phyloP scores from a whole-genome alignment of 306 rosid genomes.

The Prunus padus region DNA sequence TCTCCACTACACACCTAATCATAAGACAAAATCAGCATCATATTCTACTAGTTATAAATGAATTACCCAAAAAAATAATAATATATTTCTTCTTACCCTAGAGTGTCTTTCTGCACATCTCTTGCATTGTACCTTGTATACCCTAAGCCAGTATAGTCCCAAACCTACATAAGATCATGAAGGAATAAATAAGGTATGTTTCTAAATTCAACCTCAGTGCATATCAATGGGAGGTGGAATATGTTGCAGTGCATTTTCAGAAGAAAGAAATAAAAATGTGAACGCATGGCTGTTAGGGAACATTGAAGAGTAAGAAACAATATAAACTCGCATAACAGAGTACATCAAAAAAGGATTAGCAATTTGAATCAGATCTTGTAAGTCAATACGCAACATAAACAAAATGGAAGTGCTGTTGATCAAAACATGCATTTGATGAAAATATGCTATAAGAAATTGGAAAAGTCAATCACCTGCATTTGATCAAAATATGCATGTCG shows the following conservation, averaged over 20 bases:
- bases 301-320: background rate
- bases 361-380: background rate
- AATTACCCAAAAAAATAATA: constrained; percentile 1
- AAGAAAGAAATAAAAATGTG: background rate
- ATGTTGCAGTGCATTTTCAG: background rate
- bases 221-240: too few species aligned
- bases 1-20: constrained; percentile 87
- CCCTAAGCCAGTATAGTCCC: constrained; percentile 93
- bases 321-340: background rate
- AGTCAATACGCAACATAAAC: background rate
- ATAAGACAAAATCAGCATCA: constrained; percentile 27
- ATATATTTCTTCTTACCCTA: constrained; percentile 57
- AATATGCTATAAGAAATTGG: background rate
- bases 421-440: too few species aligned
- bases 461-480: constrained; percentile 65
- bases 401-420: background rate
- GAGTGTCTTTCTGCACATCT: constrained; percentile 75
- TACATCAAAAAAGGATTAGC: background rate
- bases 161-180: constrained; percentile 55
- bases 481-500: constrained; percentile 86
- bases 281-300: background rate
- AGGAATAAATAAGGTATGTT: constrained; percentile 9
- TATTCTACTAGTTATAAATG: constrained; percentile 28
- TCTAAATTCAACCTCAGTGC: background rate
- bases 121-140: constrained; percentile 78